Evolutionary conservation across 2,329 filamentous ascomycete genomes (phyloP), one percentile per base, ranked within the genome.

Genomic region (Aspergillus pseudotamarii): DNA sequence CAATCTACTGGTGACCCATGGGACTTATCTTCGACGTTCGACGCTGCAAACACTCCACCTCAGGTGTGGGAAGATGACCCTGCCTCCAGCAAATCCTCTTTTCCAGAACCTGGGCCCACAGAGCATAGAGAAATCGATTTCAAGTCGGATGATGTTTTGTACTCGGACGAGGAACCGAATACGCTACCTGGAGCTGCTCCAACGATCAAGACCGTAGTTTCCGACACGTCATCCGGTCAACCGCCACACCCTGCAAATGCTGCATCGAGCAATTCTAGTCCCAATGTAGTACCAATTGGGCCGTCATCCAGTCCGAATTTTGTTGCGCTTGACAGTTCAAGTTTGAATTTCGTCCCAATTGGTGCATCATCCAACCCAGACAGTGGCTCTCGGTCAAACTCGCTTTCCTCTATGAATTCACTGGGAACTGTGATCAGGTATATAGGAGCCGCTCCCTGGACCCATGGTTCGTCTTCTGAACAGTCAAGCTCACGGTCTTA

Each of bases 361-460:
- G 70, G 71, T 45, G 66, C 74, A 1, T 73, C 72, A 6, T 76
- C 75, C 1, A 76, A 72, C 60, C 69, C 75, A 5, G 72, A 74
- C 6, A 73, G 72, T 12, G 71, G 71, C 28, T 72, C 70, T 3
- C 72, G 73, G 21, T 78, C 79, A 0, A 77, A 80, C 51, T 80
- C 78, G 2, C 62, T 79, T 19, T 79, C 78, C 6, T 80, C 78
- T 14, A 73, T 77, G 51, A 78, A 77, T 53, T 79, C 78, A 0
- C 61, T 78, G 58, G 78, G 78, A 57, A 81, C 79, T 8, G 79
- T 78, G 5, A 78, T 79, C 56, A 72, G 77, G 59, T 76, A 79
- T 66, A 68, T 69, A 60, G 72, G 73, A 59, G 71, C 72, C n/a
- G 68, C 71, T 54, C 72, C 70, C 57, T 79, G 75, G 73, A 72